A percentile compares a stretch with the other conserved stretches of the same genome.
phyloP scores from a whole-genome alignment of 2,329 filamentous ascomycete genomes.

The Polychaeton citri region DNA sequence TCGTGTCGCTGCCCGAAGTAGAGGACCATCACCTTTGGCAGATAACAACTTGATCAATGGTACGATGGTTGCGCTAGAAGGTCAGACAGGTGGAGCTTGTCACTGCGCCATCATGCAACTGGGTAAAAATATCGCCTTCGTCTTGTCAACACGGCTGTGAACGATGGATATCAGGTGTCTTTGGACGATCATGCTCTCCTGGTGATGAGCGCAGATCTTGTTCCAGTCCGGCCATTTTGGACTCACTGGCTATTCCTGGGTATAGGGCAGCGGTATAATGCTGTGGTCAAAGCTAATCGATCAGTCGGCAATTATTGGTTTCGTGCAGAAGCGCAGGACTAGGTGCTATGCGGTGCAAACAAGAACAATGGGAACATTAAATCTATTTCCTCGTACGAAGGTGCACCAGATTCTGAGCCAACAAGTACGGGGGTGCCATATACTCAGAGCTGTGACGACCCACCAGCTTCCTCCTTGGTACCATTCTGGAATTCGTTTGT shows the following conservation, averaged over 20 bases:
- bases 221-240: conserved; percentile 28
- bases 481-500: conserved; percentile 26
- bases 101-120: conserved; percentile 4
- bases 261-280: conserved; percentile 29
- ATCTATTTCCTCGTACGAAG: conserved; percentile 28
- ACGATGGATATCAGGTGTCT: conserved; percentile 27
- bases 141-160: conserved; percentile 29
- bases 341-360: conserved; percentile 13
- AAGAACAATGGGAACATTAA: conserved; percentile 18
- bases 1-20: conserved; percentile 7
- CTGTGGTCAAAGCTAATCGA: conserved; percentile 25
- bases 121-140: conserved; percentile 29
- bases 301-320: conserved; percentile 33
- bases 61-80: conserved; percentile 3
- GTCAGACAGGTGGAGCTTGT: not conserved
- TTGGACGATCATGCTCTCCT: conserved; percentile 31
- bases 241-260: conserved; percentile 27
- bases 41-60: conserved; percentile 23
- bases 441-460: conserved; percentile 27
- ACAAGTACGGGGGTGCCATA: conserved; percentile 18
- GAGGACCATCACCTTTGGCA: conserved; percentile 7
- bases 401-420: conserved; percentile 16
- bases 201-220: conserved; percentile 30
- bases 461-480: conserved; percentile 20
- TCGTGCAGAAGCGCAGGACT: conserved; percentile 22